These are phyloP conservation scores for Corylus avellana DNA, from an alignment of 306 rosid species.

Conservation along the genomic window DNA sequence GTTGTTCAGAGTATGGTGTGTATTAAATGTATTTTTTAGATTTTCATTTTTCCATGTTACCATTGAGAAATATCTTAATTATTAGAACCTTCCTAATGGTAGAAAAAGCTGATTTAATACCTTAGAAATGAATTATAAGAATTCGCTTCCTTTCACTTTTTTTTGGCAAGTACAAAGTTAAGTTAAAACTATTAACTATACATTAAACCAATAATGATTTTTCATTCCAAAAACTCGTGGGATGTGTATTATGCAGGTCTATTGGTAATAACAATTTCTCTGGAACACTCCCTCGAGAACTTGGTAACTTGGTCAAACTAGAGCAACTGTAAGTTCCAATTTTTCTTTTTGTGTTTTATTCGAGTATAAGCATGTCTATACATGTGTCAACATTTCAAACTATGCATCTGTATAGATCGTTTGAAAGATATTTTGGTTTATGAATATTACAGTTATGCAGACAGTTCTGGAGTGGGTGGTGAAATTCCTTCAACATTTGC, in stretches of 20 bases:
- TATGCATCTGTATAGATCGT: background rate
- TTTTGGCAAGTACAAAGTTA: too few species aligned
- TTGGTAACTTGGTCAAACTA: conserved; percentile 30
- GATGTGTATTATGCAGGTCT: conserved; percentile 13
- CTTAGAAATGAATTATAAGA: background rate
- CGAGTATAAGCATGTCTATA: too few species aligned
- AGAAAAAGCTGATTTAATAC: background rate
- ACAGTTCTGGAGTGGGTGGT: conserved; percentile 27
- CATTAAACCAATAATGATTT: too few species aligned
- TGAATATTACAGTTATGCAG: conserved; percentile 14
- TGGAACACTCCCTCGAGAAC: conserved; percentile 30
- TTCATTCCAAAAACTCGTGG: background rate
- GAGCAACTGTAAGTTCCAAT: conserved; percentile 11
- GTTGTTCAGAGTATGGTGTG: too few species aligned
- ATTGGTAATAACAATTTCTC: conserved; percentile 32
- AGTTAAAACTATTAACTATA: too few species aligned
- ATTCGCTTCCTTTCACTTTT: background rate
- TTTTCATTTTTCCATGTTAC: background rate
- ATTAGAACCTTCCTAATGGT: background rate
- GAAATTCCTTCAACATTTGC: conserved; percentile 33
- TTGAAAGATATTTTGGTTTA: background rate
- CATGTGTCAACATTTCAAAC: background rate
- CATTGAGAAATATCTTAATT: background rate
- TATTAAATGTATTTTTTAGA: background rate
- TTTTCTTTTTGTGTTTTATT: background rate